Evolutionary conservation across 1,139 yeast species (phyloP).

Genomic region (Candida tunisiensis): DNA sequence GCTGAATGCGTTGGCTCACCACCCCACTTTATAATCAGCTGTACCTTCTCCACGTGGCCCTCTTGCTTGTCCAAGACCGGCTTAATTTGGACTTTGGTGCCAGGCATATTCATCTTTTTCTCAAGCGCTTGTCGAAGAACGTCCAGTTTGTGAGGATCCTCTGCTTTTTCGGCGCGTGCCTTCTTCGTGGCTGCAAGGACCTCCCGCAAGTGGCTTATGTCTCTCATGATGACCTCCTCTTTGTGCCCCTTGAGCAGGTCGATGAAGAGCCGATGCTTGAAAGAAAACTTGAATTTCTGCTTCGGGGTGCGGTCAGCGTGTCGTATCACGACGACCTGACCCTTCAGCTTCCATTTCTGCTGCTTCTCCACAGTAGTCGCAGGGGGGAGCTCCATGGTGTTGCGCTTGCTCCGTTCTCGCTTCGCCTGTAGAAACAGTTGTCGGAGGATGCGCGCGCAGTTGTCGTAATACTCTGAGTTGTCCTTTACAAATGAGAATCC

Average conservation of each 20-base stretch:
- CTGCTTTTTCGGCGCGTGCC: slow-evolving; percentile 65
- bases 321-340: slow-evolving; percentile 77
- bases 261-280: slow-evolving; percentile 72
- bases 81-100: slow-evolving; percentile 90
- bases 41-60: slow-evolving; percentile 66
- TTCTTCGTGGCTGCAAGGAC: slow-evolving; percentile 72
- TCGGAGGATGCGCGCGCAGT: slow-evolving; percentile 64
- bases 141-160: slow-evolving; percentile 59
- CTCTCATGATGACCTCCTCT: slow-evolving; percentile 90
- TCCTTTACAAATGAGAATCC: slow-evolving; percentile 98
- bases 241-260: slow-evolving; percentile 84
- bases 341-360: slow-evolving; percentile 95
- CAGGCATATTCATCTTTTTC: slow-evolving; percentile 81
- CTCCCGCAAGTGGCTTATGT: slow-evolving; percentile 68
- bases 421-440: slow-evolving; percentile 50
- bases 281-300: slow-evolving; percentile 92
- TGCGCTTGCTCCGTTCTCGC: slow-evolving; percentile 14
- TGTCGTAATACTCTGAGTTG: slow-evolving; percentile 70
- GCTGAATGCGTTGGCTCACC: slow-evolving; percentile 99
- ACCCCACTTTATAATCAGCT: slow-evolving; percentile 94
- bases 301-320: slow-evolving; percentile 99
- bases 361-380: slow-evolving; percentile 48
- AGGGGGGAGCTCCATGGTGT: slow-evolving; percentile 6
- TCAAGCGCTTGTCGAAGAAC: slow-evolving; percentile 73
- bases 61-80: slow-evolving; percentile 34